Conservation (phyloP, 345 rosid genomes). For the Boechera divaricarpa region DNA sequence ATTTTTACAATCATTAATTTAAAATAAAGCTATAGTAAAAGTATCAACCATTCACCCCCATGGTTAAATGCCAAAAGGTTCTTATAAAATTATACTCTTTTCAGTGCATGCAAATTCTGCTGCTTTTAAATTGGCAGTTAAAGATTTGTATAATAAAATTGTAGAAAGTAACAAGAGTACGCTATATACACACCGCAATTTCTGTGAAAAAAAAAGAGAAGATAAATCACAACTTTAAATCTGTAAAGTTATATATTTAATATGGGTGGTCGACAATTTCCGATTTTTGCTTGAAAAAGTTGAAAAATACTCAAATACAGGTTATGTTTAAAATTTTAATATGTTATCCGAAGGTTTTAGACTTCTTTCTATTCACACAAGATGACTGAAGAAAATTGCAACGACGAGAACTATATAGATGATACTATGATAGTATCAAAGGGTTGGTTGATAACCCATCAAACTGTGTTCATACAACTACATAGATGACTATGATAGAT, state of each 20-base stretch:
- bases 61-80: not conserved
- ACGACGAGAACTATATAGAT: not conserved
- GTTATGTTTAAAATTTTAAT: too few relatives aligned
- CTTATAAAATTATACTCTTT: not conserved
- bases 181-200: not conserved
- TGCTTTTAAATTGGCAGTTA: not conserved
- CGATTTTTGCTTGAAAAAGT: not conserved
- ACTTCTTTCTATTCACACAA: not conserved
- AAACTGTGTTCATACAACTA: not conserved
- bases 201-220: not conserved
- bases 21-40: too few relatives aligned
- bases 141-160: constrained; percentile 2
- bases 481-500: not conserved
- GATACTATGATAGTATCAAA: too few relatives aligned
- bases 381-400: not conserved
- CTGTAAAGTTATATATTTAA: not conserved
- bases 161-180: not conserved
- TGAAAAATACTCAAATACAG: too few relatives aligned
- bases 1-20: too few relatives aligned
- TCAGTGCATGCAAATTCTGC: too few relatives aligned
- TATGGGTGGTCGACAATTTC: not conserved
- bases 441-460: too few relatives aligned
- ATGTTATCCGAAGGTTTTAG: not conserved
- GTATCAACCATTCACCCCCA: too few relatives aligned
- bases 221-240: not conserved